phyloP scores from a whole-genome alignment of 306 rosid genomes.

The Urtica urens region DNA sequence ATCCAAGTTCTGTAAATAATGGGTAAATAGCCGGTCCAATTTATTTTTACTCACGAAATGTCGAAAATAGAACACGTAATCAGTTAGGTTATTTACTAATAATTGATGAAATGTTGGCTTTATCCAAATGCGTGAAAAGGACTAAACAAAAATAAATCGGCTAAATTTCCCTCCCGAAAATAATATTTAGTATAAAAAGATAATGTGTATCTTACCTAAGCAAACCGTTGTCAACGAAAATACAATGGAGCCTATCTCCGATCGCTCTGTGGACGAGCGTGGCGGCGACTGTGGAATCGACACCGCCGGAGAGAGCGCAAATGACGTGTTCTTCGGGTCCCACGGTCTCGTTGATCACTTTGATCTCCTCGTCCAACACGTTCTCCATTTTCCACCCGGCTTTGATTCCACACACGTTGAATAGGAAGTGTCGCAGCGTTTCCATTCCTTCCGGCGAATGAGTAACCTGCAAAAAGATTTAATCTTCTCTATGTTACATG shows the following conservation, averaged over 20 bases:
- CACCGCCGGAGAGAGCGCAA: constrained; percentile 94
- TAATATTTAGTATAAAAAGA: too few relatives aligned
- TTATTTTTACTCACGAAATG: too few relatives aligned
- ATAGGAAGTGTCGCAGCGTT: constrained; percentile 49
- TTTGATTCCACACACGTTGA: constrained; percentile 56
- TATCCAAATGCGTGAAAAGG: too few relatives aligned
- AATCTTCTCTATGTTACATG: background rate
- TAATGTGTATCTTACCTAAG: constrained; percentile 49
- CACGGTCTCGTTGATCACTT: constrained; percentile 48
- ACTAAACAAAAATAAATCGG: too few relatives aligned
- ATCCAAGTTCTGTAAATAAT: too few relatives aligned
- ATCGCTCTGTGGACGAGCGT: constrained; percentile 88
- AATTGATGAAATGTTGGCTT: too few relatives aligned
- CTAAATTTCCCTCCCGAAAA: too few relatives aligned
- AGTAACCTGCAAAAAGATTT: constrained; percentile 54
- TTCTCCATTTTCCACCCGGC: constrained; percentile 89
- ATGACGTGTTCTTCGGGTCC: constrained; percentile 63
- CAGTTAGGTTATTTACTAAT: too few relatives aligned
- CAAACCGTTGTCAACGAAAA: constrained; percentile 89
- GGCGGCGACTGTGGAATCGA: constrained; percentile 95
- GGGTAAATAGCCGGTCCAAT: too few relatives aligned
- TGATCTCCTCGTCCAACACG: constrained; percentile 69
- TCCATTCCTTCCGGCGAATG: constrained; percentile 91
- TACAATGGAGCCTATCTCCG: constrained; percentile 87
- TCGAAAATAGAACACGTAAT: too few relatives aligned